A percentile compares a stretch with the other conserved stretches of the same genome.
Evolutionary conservation across 768 basidiomycete species (phyloP).

Genomic region (Termitomyces sp.): DNA sequence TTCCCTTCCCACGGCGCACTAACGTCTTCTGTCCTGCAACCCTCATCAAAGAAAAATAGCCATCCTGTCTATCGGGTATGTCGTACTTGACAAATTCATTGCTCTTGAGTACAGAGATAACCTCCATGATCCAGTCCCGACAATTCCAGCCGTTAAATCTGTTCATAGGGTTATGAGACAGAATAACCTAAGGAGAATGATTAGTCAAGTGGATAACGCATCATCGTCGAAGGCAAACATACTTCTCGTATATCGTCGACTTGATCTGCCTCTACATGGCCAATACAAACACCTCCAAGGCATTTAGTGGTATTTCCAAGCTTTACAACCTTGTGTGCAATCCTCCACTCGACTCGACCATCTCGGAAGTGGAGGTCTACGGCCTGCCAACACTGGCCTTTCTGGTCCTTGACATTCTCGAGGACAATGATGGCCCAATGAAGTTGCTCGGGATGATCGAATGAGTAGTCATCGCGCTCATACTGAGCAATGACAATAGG

Average conservation of each 20-base stretch:
- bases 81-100: not conserved
- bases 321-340: not conserved
- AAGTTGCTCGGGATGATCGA: constrained; percentile 1
- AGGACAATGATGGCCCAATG: constrained; percentile 7
- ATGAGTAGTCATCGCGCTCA: constrained; percentile 6
- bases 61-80: not conserved
- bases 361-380: constrained; percentile 1
- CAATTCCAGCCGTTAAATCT: constrained; percentile 6
- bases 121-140: constrained; percentile 7
- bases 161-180: not conserved
- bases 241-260: not conserved
- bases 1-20: not conserved
- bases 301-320: constrained; percentile 2
- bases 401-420: not conserved
- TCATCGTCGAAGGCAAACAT: not conserved
- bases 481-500: constrained; percentile 6
- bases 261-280: not conserved
- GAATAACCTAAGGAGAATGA: not conserved
- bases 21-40: constrained; percentile 1
- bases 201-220: not conserved
- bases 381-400: constrained; percentile 5
- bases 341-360: constrained; percentile 2
- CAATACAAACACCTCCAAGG: constrained; percentile 6
- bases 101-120: not conserved
- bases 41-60: not conserved